Percentiles rank a stretch among this genome's conserved stretches.
Evolutionary conservation across 202 grass and related monocot species (phyloP).

Genomic region (Panicum hallii): DNA sequence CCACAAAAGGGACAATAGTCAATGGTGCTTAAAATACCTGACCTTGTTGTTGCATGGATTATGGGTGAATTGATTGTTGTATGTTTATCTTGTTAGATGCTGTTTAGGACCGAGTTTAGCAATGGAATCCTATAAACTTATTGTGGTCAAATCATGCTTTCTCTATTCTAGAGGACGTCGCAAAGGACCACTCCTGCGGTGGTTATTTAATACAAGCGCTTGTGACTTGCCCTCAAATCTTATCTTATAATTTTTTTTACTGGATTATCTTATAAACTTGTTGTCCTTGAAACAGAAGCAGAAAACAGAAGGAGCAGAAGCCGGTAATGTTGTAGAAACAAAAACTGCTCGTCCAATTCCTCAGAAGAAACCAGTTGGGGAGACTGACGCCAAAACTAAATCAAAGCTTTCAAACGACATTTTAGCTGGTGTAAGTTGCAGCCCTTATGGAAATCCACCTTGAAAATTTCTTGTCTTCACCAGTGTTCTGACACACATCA

Average conservation of each 20-base stretch:
- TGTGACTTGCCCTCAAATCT: background rate
- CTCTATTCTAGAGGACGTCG: background rate
- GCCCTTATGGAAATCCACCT: conserved; percentile 2
- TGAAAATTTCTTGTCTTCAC: background rate
- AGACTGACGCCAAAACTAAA: conserved; percentile 52
- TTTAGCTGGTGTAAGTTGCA: conserved; percentile 70
- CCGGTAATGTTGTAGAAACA: conserved; percentile 22
- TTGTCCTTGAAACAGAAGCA: conserved; percentile 66
- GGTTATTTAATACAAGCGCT: too few species aligned
- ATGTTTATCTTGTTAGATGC: conserved; percentile 2
- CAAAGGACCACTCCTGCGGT: too few species aligned
- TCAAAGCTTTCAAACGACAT: conserved; percentile 73
- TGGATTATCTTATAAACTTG: background rate
- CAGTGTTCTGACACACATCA: conserved; percentile 1
- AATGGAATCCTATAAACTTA: conserved; percentile 1
- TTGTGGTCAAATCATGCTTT: background rate
- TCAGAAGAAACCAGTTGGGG: conserved; percentile 66
- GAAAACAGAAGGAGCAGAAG: conserved; percentile 61
- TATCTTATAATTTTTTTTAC: background rate
- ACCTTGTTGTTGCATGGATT: conserved; percentile 11
- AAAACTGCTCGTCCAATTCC: conserved; percentile 57
- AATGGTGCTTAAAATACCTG: background rate
- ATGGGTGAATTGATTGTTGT: background rate
- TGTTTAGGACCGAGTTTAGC: conserved; percentile 6
- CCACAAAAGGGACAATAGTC: background rate